Conservation (phyloP, 495 filamentous ascomycete species). For the Choiromyces venosus region DNA sequence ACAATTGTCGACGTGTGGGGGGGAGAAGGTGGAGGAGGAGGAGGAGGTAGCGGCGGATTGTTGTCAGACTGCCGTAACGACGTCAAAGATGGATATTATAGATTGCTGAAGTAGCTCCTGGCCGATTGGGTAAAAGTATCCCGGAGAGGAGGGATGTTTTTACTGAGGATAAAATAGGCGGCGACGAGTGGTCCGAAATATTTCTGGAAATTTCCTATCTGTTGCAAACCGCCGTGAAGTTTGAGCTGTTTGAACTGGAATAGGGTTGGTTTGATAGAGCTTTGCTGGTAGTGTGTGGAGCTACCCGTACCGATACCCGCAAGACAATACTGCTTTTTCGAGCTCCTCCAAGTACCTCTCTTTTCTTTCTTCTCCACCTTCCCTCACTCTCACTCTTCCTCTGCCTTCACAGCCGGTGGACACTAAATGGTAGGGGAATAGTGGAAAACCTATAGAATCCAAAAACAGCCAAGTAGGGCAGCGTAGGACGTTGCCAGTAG, state of each 20-base stretch:
- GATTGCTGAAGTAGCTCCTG: neutral
- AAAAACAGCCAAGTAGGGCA: neutral
- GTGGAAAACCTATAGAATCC: neutral
- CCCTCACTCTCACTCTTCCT: neutral
- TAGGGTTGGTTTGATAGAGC: neutral
- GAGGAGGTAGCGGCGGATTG: no score
- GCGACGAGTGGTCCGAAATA: neutral
- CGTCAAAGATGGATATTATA: neutral
- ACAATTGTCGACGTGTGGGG: neutral
- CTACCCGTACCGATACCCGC: neutral
- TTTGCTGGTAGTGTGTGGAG: neutral
- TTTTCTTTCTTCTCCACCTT: neutral
- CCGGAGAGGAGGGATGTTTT: neutral
- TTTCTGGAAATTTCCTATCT: constrained; percentile 3
- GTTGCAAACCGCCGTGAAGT: neutral
- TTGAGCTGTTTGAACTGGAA: neutral
- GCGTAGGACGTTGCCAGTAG: neutral
- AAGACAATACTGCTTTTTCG: neutral
- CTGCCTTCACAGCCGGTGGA: neutral
- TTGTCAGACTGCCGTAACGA: neutral
- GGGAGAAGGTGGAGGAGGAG: neutral
- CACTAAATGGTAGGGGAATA: neutral
- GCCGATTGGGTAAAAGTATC: neutral
- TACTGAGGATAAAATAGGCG: neutral
- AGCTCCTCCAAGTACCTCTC: neutral